Percentiles rank a stretch among this genome's conserved stretches.
Evolutionary conservation across 768 basidiomycete genomes (phyloP).

Genomic region (Sutorius australiensis): DNA sequence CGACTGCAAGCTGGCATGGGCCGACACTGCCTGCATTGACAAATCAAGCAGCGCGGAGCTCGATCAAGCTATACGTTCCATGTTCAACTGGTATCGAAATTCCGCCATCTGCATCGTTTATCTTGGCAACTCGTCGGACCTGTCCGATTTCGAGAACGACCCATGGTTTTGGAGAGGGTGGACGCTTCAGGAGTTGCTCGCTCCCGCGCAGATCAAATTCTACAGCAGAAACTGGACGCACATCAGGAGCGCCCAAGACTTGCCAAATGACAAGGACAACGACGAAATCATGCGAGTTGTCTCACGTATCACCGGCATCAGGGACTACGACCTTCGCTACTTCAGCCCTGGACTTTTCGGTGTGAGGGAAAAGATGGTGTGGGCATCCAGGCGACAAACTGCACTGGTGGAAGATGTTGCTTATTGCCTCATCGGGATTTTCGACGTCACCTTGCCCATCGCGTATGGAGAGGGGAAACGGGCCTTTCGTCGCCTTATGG

Average conservation of each 20-base stretch:
- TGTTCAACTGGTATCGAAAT: constrained; percentile 4
- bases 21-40: constrained; percentile 8
- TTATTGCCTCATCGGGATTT: constrained; percentile 7
- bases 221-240: constrained; percentile 2
- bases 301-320: background rate
- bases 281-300: background rate
- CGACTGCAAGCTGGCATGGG: constrained; percentile 22
- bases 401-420: constrained; percentile 1
- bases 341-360: constrained; percentile 7
- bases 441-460: constrained; percentile 8
- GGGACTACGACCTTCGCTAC: background rate
- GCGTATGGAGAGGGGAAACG: constrained; percentile 10
- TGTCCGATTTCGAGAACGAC: background rate
- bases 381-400: constrained; percentile 5
- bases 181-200: constrained; percentile 10
- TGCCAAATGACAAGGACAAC: constrained; percentile 3
- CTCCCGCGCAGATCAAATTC: constrained; percentile 4
- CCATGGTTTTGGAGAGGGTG: constrained; percentile 1
- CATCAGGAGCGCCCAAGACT: background rate
- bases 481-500: constrained; percentile 9
- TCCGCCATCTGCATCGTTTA: background rate
- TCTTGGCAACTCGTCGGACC: background rate
- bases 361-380: constrained; percentile 10
- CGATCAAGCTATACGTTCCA: constrained; percentile 2
- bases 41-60: constrained; percentile 6